Base-by-base conservation (phyloP, 1,139 yeast species). In the Kurtzmaniella natalensis region DNA sequence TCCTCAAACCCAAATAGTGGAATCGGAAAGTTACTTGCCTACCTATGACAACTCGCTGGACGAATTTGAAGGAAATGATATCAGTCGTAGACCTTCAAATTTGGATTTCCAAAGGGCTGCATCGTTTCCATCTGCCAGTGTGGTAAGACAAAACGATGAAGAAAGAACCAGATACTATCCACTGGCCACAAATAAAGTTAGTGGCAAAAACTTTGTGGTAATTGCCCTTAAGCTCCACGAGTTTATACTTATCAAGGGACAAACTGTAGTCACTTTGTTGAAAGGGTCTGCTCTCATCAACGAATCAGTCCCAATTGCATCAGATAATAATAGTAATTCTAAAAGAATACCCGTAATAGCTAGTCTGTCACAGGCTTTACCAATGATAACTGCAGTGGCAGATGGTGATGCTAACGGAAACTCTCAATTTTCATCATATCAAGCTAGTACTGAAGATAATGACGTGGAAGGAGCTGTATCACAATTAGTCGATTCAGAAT, bases 221-320 rank as follows among this genome's bases (percentile, higher is more conserved):
- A 35, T 77, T 17, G 81, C 76, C 0, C 54, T 80, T 15, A 59
- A 59, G 32, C 48, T 50, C 3, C 57, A 60, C 28, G 83, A 84
- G 45, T 60, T 57, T 25, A 43, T 85, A 3, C 55, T 77, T 21
- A 39, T 84, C 2, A 65, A 70, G 29, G 95, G 95, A 0, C 78
- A 75, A 42, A 81, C 71, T 45, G 49, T 44, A 6, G 33, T 85
- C 17, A 58, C 60, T 5, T 62, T 85, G 1, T 64, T 73, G 34
- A 61, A 76, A 46, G 95, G 95, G 11, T 76, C 80, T 0, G 50
- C 65, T 0, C 50, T 78, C 8, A 63, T 82, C 32, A 82, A 83
- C 23, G 69, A 74, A 3, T 59, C 64, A 10, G 75, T 71, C 45
- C 69, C 68, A 40, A 59, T 78, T 1, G n/a, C n/a, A n/a, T n/a